Evolutionary conservation across 2,329 filamentous ascomycete species (phyloP), one percentile per base, ranked within the genome.

Genomic region (Clonostachys chloroleuca): DNA sequence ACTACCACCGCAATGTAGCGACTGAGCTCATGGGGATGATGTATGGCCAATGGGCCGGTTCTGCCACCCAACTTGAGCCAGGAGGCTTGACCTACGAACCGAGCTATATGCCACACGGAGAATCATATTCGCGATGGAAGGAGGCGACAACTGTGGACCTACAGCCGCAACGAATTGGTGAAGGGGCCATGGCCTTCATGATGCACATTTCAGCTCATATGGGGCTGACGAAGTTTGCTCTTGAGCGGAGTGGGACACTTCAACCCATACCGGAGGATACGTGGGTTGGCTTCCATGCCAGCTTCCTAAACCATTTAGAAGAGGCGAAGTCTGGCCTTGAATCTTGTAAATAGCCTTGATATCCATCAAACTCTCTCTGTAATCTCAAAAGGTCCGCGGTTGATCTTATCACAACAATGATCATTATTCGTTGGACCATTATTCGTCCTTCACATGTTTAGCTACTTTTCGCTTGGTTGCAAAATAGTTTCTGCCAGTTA

Each of bases 1-100:
- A 83, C 63, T 87, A 84, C 59, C 83, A 86, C 59, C 72, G 80
- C 42, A 83, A 82, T 58, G 73, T 72, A 37, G 78, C 77, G 33
- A 73, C 74, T 1, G 79, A 83, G 55, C 68, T 81, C 47, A 78
- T 80, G 75, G 77, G 77, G 2, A 63, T 80, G 18, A 70, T 78
- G 37, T 66, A 63, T 12, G 67, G 68, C 7, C 52, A 54, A 10
- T 65, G 59, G 35, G 66, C 57, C 0, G 62, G 59, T 5, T 57
- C 49, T 58, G 57, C 44, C 51, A 58, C 40, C 50, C 52, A 33
- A 51, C 62, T 5, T 54, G 57, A 14, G n/a, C 57, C 56, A 4
- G 62, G 63, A 18, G 63, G 62, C 17, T 49, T 64, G 40, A 65
- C 54, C 44, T 64, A 61, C 47, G 61, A 66, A 49, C 54, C 58